phyloP scores from a whole-genome alignment of 495 filamentous ascomycete species.

The Durotheca rogersii region DNA sequence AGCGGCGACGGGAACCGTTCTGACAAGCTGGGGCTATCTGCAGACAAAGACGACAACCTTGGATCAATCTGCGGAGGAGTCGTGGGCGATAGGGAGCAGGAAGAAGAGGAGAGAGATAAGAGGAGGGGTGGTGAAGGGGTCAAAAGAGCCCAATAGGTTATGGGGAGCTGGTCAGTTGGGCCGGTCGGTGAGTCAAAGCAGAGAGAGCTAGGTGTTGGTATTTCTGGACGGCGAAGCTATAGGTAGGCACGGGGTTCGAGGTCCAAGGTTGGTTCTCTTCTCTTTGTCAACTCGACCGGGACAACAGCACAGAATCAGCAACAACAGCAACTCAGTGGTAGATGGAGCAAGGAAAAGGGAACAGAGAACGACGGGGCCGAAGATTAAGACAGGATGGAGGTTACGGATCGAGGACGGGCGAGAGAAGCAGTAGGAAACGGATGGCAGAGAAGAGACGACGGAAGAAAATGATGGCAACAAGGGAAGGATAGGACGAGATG shows the following conservation, averaged over 20 bases:
- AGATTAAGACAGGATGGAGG: slow-evolving; percentile 40
- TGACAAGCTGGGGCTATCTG: slow-evolving; percentile 29
- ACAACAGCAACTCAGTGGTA: slow-evolving; percentile 21
- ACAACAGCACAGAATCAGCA: slow-evolving; percentile 33
- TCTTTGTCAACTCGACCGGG: slow-evolving; percentile 6
- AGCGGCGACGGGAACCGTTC: slow-evolving; percentile 28
- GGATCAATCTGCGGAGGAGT: slow-evolving; percentile 25
- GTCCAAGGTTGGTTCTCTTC: too few species aligned
- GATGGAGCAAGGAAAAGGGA: slow-evolving; percentile 33
- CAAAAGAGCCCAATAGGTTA: slow-evolving; percentile 33
- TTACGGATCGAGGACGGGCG: slow-evolving; percentile 31
- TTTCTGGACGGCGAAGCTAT: slow-evolving; percentile 2
- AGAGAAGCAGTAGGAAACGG: slow-evolving; percentile 39
- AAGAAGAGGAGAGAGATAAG: slow-evolving; percentile 16
- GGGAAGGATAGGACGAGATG: background rate
- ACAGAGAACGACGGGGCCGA: slow-evolving; percentile 35
- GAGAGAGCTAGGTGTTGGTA: slow-evolving; percentile 30
- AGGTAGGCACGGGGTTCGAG: slow-evolving; percentile 1
- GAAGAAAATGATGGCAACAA: slow-evolving; percentile 28
- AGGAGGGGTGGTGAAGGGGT: slow-evolving; percentile 26
- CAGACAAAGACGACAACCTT: slow-evolving; percentile 26
- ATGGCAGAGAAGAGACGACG: slow-evolving; percentile 30
- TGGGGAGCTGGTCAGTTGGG: too few species aligned
- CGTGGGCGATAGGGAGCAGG: slow-evolving; percentile 23
- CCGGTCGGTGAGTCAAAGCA: slow-evolving; percentile 36